phyloP scores from a whole-genome alignment of 1,284 basidiomycete species.

The Fistulinella cinereoalba region DNA sequence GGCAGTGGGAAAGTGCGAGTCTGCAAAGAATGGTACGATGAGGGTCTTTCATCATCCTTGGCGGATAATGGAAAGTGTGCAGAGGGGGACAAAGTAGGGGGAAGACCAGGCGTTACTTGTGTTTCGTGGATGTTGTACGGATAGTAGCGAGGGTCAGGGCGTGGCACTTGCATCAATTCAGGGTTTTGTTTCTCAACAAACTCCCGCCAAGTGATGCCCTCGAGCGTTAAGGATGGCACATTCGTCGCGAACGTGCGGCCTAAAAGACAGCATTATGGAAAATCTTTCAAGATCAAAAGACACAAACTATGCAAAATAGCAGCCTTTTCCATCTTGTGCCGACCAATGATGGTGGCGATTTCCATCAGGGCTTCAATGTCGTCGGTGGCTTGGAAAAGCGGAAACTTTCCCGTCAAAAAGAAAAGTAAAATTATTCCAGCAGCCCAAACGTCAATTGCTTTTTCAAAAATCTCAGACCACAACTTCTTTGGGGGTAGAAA shows the following conservation, averaged over 20 bases:
- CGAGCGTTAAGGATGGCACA: conserved; percentile 67
- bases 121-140: conserved; percentile 41
- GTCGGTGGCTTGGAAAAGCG: conserved; percentile 92
- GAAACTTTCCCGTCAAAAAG: conserved; percentile 91
- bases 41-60: conserved; percentile 19
- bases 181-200: conserved; percentile 81
- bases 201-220: conserved; percentile 66
- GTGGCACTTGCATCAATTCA: conserved; percentile 56
- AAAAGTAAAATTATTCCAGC: conserved; percentile 91
- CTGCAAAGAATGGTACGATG: conserved; percentile 32
- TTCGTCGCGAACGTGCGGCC: conserved; percentile 87
- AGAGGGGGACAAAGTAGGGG: conserved; percentile 39
- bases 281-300: conserved; percentile 6
- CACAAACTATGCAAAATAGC: conserved; percentile 87
- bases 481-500: conserved; percentile 2
- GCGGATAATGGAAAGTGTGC: conserved; percentile 12
- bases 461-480: conserved; percentile 8
- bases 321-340: conserved; percentile 78
- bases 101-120: conserved; percentile 13
- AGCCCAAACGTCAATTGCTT: conserved; percentile 97
- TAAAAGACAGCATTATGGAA: conserved; percentile 34
- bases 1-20: conserved; percentile 30
- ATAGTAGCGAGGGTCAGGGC: conserved; percentile 50
- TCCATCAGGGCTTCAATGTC: conserved; percentile 96
- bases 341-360: conserved; percentile 86